These are phyloP conservation scores for Coriolopsis trogii DNA, from an alignment of 1,284 basidiomycete genomes.

Conservation along the genomic window DNA sequence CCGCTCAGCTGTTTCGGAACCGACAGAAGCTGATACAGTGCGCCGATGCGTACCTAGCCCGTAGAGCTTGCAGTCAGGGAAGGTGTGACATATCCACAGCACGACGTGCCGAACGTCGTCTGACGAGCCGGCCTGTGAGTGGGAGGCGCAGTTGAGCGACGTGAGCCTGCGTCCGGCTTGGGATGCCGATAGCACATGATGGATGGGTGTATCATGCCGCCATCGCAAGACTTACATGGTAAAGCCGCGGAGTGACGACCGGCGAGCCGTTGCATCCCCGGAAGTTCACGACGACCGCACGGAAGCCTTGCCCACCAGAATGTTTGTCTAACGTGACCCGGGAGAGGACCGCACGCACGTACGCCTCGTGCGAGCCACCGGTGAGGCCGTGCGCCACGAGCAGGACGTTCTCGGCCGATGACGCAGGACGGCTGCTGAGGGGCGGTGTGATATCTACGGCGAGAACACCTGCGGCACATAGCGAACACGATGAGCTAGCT, in stretches of 20 bases:
- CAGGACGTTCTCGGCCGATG: slow-evolving; percentile 24
- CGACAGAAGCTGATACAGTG: neutral
- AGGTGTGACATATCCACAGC: slow-evolving; percentile 30
- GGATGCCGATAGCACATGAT: neutral
- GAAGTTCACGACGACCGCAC: slow-evolving; percentile 32
- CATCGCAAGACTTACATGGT: slow-evolving; percentile 29
- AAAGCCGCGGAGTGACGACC: slow-evolving; percentile 31
- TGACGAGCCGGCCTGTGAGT: slow-evolving; percentile 31
- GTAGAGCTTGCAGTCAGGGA: slow-evolving; percentile 28
- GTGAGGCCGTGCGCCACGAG: slow-evolving; percentile 34
- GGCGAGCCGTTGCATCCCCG: slow-evolving; percentile 33
- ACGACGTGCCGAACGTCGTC: slow-evolving; percentile 32
- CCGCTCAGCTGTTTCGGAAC: neutral
- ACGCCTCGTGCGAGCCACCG: slow-evolving; percentile 35
- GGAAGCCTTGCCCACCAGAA: slow-evolving; percentile 24
- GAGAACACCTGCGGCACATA: slow-evolving; percentile 24
- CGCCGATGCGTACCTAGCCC: slow-evolving; percentile 24
- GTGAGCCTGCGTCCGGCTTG: neutral
- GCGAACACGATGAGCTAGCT: neutral
- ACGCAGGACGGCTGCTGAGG: slow-evolving; percentile 12
- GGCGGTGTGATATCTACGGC: slow-evolving; percentile 33
- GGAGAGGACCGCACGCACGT: slow-evolving; percentile 30
- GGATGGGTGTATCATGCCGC: too few relatives aligned
- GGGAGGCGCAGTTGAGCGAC: neutral
- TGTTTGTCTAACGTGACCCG: slow-evolving; percentile 10